Base-by-base conservation (phyloP, 768 basidiomycete genomes). In the Pleurotus eryngii region DNA sequence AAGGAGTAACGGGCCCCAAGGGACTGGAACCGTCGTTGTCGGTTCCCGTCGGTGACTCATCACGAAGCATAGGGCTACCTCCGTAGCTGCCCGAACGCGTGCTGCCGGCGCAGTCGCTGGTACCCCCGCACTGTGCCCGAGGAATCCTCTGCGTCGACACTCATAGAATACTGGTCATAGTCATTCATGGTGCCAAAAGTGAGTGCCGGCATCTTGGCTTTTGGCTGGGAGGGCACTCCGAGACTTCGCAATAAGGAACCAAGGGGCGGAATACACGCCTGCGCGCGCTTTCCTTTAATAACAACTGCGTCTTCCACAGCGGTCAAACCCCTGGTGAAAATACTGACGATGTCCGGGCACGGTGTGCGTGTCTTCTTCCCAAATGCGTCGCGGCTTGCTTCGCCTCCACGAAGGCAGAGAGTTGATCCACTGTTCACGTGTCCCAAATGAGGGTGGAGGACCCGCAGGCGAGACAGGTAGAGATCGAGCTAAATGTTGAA, bases 271-370 rank as follows among this genome's bases (percentile, higher is more conserved):
- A 85, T 80, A 78, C 86, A 85, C 84, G 86, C 85, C 82, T 90
- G 79, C 82, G 86, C 87, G 85, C 75, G 86, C 72, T 80, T 68
- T 84, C 89, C 89, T 89, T 90, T 90, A 88, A 88, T 89, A 76
- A 83, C 86, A 67, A 80, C 70, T 76, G 86, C 86, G 89, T 88
- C 82, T 70, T 70, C 84, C 86, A 88, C 85, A 75, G 72, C 76
- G 71, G 81, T 77, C 83, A 90, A 90, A 90, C 88, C 87, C 88
- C 72, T 70, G 72, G 59, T 70, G 67, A 89, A 89, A 89, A 63
- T 68, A 69, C 57, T 64, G 60, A 63, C 56, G 61, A 55, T 63
- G 67, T 56, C 68, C 66, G 7, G n/a, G 49, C 54, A 67, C 61
- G 55, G 60, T 61, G 55, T 60, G 62, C 43, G 65, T 63, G 63